Evolutionary conservation across 805 yeast species (phyloP).

Genomic region (Monosporozyma siamensis): DNA sequence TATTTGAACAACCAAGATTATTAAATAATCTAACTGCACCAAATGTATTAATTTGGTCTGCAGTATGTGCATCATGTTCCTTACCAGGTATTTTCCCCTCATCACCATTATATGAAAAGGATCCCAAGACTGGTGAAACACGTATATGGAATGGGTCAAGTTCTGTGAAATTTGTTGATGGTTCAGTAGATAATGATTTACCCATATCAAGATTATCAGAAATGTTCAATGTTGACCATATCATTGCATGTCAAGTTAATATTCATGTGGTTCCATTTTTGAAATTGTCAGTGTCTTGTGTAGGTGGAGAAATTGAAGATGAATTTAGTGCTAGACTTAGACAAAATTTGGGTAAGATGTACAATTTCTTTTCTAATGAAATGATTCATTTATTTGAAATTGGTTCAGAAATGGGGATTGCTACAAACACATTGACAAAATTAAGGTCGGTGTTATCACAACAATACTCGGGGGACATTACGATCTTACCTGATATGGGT

Average conservation of each 20-base stretch:
- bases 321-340: constrained; percentile 48
- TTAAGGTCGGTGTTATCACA: constrained; percentile 69
- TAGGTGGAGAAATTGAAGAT: constrained; percentile 60
- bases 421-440: constrained; percentile 62
- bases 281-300: constrained; percentile 52
- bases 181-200: constrained; percentile 86
- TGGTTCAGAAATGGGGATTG: constrained; percentile 69
- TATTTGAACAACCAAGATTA: constrained; percentile 81
- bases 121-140: constrained; percentile 57
- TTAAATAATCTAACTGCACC: constrained; percentile 73
- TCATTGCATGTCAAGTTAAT: constrained; percentile 92
- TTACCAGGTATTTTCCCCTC: constrained; percentile 86
- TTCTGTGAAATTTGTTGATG: constrained; percentile 79
- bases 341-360: constrained; percentile 41
- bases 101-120: constrained; percentile 72
- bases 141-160: constrained; percentile 69
- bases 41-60: constrained; percentile 71
- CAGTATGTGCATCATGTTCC: constrained; percentile 86
- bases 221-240: constrained; percentile 94
- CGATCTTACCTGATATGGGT: constrained; percentile 67
- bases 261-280: constrained; percentile 89
- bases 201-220: constrained; percentile 84
- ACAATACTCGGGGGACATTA: constrained; percentile 85
- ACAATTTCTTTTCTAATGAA: constrained; percentile 57
- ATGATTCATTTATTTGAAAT: constrained; percentile 67